Evolutionary conservation across 202 grass and related monocot species (phyloP), one percentile per base, ranked within the genome.

Genomic region (Panicum hallii): DNA sequence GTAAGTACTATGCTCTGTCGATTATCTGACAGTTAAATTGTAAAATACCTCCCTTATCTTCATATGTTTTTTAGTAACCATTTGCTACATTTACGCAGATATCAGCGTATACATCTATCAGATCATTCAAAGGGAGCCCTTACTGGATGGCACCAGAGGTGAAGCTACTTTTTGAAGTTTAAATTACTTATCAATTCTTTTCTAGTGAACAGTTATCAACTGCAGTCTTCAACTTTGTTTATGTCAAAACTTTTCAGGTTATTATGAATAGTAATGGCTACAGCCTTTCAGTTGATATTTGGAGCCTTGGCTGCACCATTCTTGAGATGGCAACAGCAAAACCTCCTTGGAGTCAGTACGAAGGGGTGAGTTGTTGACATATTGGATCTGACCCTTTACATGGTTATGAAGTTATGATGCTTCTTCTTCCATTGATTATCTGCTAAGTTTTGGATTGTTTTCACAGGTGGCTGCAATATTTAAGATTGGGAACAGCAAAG

Each of bases 141-240:
- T 99, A 96, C 72, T 99, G 97, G 97, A 99, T 99, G 97, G 97
- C 97, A 83, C 97, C 97, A 42, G 97, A 99, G 91, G 97, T 99
- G 81, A 86, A n/a, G 8, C 77, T 54, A 79, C 58, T 32, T 32
- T 32, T 32, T 79, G 13, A 61, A 42, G 0, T 32, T 44, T 23
- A 81, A 52, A 70, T 34, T 65, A 81, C 32, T 14, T 13, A 10
- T 81, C 47, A 52, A 34, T 17, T 79, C 14, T 72, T 79, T 17
- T 52, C 5, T 47, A 72, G 17, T 61, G 23, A 75, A 71, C 60
- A 28, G 22, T 5, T 8, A 61, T 15, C 11, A 14, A 67, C 7
- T 34, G 57, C 75, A 83, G 4, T 52, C 8, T 75, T 58, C 48
- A 38, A 38, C 4, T 38, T 38, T 38, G 36, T 38, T 38, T 38